A percentile compares a stretch with the other conserved stretches of the same genome.
Evolutionary conservation across 371 early-diverging fungal genomes (phyloP).

Genomic region (Lichtheimia corymbifera): DNA sequence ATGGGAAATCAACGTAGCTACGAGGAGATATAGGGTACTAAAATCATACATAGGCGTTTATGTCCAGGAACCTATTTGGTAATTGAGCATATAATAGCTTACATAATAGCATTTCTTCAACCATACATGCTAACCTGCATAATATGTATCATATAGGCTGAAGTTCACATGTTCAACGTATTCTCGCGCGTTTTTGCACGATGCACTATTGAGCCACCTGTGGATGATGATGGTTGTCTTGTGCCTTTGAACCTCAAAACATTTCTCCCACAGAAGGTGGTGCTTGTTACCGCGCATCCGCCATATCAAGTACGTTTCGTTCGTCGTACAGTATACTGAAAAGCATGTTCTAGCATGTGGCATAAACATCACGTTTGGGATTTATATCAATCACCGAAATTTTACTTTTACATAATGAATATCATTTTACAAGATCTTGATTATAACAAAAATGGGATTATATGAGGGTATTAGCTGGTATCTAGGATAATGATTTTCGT

Average conservation of each 20-base stretch:
- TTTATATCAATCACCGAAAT: no score
- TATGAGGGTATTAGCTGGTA: no score
- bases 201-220: conserved; percentile 2
- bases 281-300: background rate
- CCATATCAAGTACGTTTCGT: background rate
- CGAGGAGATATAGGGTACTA: background rate
- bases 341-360: no score
- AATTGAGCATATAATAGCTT: background rate
- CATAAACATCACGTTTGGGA: no score
- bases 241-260: background rate
- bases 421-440: no score
- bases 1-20: background rate
- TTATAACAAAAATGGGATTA: no score
- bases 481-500: background rate
- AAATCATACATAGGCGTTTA: background rate
- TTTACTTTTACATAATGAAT: no score
- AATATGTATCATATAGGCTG: background rate
- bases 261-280: background rate
- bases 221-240: conserved; percentile 5
- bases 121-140: background rate
- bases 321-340: background rate
- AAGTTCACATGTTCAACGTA: conserved; percentile 3
- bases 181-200: background rate
- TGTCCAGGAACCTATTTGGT: conserved; percentile 19
- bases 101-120: no score